Conservation (phyloP, 495 filamentous ascomycete species). For the Daldinia vernicosa region DNA sequence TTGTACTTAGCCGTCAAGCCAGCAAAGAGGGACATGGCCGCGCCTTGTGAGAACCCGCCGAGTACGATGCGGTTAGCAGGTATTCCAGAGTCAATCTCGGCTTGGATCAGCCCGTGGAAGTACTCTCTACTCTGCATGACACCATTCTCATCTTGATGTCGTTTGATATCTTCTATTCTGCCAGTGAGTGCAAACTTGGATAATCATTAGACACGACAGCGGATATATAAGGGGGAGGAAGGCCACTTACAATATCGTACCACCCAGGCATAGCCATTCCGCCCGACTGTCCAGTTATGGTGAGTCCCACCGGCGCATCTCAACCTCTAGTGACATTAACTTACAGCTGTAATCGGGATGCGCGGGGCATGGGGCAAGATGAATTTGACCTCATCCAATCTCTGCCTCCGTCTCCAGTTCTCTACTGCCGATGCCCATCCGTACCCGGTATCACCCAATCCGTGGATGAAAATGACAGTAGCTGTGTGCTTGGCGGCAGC, state of each 20-base stretch:
- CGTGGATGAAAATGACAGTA: conserved; percentile 93
- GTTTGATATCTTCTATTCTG: conserved; percentile 41
- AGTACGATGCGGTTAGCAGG: conserved; percentile 83
- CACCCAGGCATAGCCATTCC: conserved; percentile 90
- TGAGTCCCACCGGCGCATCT: conserved; percentile 13
- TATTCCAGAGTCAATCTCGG: conserved; percentile 84
- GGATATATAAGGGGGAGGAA: not conserved
- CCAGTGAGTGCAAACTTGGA: conserved; percentile 40
- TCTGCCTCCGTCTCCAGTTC: conserved; percentile 84
- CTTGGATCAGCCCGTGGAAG: conserved; percentile 82
- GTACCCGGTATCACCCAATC: conserved; percentile 81
- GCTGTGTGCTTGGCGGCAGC: conserved; percentile 92
- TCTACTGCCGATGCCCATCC: conserved; percentile 85
- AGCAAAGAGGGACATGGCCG: conserved; percentile 63
- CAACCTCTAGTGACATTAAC: conserved; percentile 35
- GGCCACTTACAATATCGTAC: conserved; percentile 83
- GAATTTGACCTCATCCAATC: conserved; percentile 90
- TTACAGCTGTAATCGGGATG: conserved; percentile 88
- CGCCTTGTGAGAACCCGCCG: conserved; percentile 70
- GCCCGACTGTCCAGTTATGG: conserved; percentile 63
- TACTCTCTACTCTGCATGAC: conserved; percentile 76
- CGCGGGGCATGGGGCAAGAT: conserved; percentile 92
- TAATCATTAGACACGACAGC: conserved; percentile 11
- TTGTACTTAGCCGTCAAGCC: conserved; percentile 78
- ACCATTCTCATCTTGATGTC: conserved; percentile 78